Evolutionary conservation across 202 grass and related monocot genomes (phyloP).

Genomic region (Saccharum hybrid): DNA sequence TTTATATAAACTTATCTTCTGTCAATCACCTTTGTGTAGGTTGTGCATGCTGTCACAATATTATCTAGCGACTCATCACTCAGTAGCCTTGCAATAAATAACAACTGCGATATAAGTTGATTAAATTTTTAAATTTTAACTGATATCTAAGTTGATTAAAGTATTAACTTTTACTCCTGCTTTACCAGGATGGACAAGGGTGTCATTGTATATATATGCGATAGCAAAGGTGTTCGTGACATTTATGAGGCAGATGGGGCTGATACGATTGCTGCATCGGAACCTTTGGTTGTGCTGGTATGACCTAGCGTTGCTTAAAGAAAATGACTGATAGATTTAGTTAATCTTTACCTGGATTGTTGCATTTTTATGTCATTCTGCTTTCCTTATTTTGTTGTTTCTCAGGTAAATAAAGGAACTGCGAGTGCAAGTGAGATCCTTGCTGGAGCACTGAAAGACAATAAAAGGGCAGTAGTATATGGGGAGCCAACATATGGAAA

Average conservation of each 20-base stretch:
- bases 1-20: neutral
- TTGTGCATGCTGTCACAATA: neutral
- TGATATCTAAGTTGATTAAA: neutral
- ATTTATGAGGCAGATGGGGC: constrained; percentile 97
- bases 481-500: constrained; percentile 96
- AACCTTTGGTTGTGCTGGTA: constrained; percentile 96
- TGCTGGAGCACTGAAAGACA: constrained; percentile 92
- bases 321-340: neutral
- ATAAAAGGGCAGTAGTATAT: constrained; percentile 87
- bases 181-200: constrained; percentile 94
- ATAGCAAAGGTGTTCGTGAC: constrained; percentile 87
- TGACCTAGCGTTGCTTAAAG: neutral
- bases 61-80: constrained; percentile 10
- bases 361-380: neutral
- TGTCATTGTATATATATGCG: constrained; percentile 96
- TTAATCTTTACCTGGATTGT: neutral
- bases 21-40: neutral
- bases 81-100: neutral
- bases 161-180: neutral
- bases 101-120: neutral
- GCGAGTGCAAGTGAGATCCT: constrained; percentile 99
- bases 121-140: neutral
- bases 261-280: constrained; percentile 72
- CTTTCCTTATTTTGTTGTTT: neutral
- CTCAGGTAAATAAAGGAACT: constrained; percentile 90